Percentiles rank a stretch among this genome's conserved stretches.
Conservation (phyloP, 371 early-diverging fungal species). For the Rhizopus stolonifer region DNA sequence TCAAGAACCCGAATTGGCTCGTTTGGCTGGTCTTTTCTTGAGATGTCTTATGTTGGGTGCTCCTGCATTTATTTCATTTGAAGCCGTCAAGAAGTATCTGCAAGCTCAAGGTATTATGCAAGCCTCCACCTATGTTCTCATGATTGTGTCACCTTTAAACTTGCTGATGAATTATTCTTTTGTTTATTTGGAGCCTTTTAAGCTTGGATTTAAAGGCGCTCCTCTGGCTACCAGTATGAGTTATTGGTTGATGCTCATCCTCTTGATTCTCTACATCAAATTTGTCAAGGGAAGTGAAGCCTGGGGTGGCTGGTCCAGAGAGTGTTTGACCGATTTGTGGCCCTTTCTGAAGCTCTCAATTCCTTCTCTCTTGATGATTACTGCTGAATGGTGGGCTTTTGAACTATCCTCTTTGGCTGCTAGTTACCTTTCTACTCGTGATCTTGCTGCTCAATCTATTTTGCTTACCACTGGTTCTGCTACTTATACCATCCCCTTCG, state of each 20-base stretch:
- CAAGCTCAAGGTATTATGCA: constrained; percentile 86
- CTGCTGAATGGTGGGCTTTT: constrained; percentile 73
- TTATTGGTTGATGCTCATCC: constrained; percentile 63
- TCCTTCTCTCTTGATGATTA: constrained; percentile 66
- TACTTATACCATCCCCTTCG: constrained; percentile 69
- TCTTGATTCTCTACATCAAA: constrained; percentile 60
- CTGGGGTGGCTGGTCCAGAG: constrained; percentile 83
- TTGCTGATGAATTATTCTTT: constrained; percentile 66
- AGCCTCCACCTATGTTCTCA: constrained; percentile 67
- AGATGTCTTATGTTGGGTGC: constrained; percentile 67
- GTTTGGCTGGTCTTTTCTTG: constrained; percentile 52
- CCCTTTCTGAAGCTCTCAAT: constrained; percentile 68
- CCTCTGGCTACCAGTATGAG: constrained; percentile 75
- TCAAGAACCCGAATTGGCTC: constrained; percentile 42
- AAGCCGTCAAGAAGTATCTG: constrained; percentile 76
- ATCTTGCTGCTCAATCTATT: constrained; percentile 83
- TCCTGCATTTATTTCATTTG: constrained; percentile 74
- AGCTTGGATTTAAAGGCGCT: constrained; percentile 78
- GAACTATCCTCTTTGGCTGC: constrained; percentile 79
- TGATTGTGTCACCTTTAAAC: constrained; percentile 71
- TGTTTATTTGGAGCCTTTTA: constrained; percentile 64
- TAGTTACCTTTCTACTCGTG: constrained; percentile 68
- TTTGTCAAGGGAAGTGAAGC: constrained; percentile 64
- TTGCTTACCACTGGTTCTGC: constrained; percentile 68
- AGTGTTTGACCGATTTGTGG: constrained; percentile 61